Base-by-base conservation (phyloP, 2,329 filamentous ascomycete species). In the Neofusicoccum sp. region DNA sequence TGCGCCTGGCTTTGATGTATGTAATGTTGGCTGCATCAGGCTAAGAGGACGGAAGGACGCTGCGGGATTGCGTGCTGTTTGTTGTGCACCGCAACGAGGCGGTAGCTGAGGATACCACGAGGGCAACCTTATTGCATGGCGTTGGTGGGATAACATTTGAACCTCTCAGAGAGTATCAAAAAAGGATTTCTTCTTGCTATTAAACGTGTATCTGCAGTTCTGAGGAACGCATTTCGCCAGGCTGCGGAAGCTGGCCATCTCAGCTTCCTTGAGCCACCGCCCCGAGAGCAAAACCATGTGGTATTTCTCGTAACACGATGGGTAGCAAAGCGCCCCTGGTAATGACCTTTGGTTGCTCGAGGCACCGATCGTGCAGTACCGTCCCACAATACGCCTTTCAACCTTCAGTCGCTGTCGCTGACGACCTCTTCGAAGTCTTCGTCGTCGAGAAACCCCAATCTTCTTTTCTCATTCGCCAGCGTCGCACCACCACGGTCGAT, bases 401-500 rank as follows among this genome's bases (percentile, higher is more conserved):
- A 16, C 16, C 11, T 8, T 51, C 26, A 60, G 5, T 49, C n/a
- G 49, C 73, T 67, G 69, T 63, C 61, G 16, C 68, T 68, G 47
- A 71, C 66, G 9, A 70, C 61, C 64, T 78, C 77, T 63, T 80
- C 80, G 31, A 80, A 76, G 43, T 79, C 77, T 63, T 84, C 82
- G 38, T 80, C 78, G 58, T 83, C 79, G 24, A 78, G 72, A 57
- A 86, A 79, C 0, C 79, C 80, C 61, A 70, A 67, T 61, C 80
- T 76, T 31, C 83, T 76, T 63, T 79, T 78, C 20, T 79, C 76
- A 33, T 79, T 86, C 3, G 80, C 83, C 5, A 86, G 70, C 24
- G 76, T 79, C 41, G 79, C 78, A 4, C 84, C 84, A 41, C 78
- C 80, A 45, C 77, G 75, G 60, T 84, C 83, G 65, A 86, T 74